phyloP scores from a whole-genome alignment of 352 stramenopile species.

The Phytophthora pisi region DNA sequence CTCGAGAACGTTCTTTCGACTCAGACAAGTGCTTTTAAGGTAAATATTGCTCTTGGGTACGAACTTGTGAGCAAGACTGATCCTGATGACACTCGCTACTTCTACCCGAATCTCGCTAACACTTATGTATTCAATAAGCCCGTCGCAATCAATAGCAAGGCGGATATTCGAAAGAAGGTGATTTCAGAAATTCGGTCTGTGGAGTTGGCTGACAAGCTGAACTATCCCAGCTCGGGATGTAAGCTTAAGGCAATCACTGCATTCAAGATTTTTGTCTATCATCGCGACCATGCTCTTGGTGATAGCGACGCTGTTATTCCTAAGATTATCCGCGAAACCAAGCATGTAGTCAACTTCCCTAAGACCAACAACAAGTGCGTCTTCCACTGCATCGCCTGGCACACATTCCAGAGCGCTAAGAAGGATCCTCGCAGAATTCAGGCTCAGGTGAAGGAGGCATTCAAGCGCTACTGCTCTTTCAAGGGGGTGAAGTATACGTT shows the following conservation, averaged over 20 bases:
- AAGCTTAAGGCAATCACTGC: conserved; percentile 17
- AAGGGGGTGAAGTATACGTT: conserved; percentile 1
- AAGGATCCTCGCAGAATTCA: background rate
- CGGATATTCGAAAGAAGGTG: conserved; percentile 18
- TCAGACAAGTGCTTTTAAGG: conserved; percentile 6
- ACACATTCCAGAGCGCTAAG: background rate
- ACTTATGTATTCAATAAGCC: conserved; percentile 10
- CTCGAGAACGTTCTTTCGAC: background rate
- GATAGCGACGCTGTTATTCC: conserved; percentile 6
- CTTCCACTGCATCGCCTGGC: conserved; percentile 2
- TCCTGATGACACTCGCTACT: background rate
- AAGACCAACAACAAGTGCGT: conserved; percentile 16
- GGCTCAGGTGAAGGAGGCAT: background rate
- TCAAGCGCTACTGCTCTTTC: conserved; percentile 5
- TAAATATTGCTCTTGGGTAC: conserved; percentile 16
- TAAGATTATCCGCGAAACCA: conserved; percentile 5
- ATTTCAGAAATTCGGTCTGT: conserved; percentile 17
- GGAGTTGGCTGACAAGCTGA: conserved; percentile 23
- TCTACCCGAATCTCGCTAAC: conserved; percentile 3
- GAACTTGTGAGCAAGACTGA: conserved; percentile 3
- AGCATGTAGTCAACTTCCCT: conserved; percentile 9
- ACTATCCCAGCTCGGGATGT: conserved; percentile 15
- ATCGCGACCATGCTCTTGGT: conserved; percentile 21
- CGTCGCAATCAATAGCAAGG: conserved; percentile 20
- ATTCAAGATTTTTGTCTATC: conserved; percentile 25